Conservation (phyloP, 1,284 basidiomycete species). For the Ceratobasidium sp. region DNA sequence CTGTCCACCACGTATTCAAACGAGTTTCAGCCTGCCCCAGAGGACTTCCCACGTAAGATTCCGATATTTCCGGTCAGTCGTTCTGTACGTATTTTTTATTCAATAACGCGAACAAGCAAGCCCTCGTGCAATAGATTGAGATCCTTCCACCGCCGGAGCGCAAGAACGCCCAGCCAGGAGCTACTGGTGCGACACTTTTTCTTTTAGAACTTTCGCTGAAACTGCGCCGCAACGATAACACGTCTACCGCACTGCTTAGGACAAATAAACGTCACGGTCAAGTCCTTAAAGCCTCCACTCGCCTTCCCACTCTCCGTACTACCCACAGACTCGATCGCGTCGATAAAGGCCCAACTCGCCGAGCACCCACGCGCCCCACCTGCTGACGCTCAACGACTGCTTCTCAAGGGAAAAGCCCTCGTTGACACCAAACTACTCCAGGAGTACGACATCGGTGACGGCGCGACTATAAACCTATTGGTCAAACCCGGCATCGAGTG, state of each 20-base stretch:
- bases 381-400: constrained; percentile 81
- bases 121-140: constrained; percentile 61
- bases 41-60: constrained; percentile 79
- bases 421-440: constrained; percentile 87
- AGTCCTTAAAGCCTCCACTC: constrained; percentile 89
- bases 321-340: constrained; percentile 81
- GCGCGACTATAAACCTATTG: constrained; percentile 85
- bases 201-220: constrained; percentile 29
- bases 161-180: constrained; percentile 37
- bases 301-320: constrained; percentile 77
- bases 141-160: constrained; percentile 70
- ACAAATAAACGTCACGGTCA: constrained; percentile 81
- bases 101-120: background rate
- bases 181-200: constrained; percentile 36
- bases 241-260: constrained; percentile 54
- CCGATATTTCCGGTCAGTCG: constrained; percentile 75
- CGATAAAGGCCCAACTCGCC: constrained; percentile 81
- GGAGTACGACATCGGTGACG: constrained; percentile 86
- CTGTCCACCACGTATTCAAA: constrained; percentile 75
- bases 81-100: constrained; percentile 14
- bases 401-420: constrained; percentile 93
- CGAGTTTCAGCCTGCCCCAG: constrained; percentile 81
- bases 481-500: constrained; percentile 81
- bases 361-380: constrained; percentile 73
- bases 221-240: constrained; percentile 17